Conservation (phyloP, 257 asterid species). For the Nicotiana sylvestris region DNA sequence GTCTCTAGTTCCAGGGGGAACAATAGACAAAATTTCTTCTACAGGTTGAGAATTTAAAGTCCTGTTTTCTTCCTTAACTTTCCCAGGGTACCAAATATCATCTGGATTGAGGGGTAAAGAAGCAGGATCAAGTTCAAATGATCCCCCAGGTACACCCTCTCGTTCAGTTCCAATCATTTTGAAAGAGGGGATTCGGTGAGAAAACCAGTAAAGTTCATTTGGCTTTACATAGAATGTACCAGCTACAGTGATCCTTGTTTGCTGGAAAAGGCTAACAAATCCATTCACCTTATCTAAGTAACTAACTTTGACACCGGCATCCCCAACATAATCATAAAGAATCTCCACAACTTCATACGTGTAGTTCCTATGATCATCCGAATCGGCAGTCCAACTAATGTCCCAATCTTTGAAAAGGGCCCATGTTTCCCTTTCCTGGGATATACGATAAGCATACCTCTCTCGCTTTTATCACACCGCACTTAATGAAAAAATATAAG, state of each 20-base stretch:
- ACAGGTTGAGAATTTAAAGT: constrained; percentile 14
- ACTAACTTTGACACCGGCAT: constrained; percentile 39
- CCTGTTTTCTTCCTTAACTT: background rate
- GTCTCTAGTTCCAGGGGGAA: background rate
- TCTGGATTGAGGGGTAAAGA: constrained; percentile 45
- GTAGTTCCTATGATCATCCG: constrained; percentile 26
- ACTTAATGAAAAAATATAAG: constrained; percentile 46
- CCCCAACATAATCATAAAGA: constrained; percentile 37
- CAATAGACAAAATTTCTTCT: constrained; percentile 4
- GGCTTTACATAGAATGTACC: constrained; percentile 29
- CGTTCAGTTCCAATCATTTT: constrained; percentile 53
- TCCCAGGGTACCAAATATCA: constrained; percentile 38
- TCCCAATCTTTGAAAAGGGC: constrained; percentile 69
- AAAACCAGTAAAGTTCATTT: constrained; percentile 43
- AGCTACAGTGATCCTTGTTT: constrained; percentile 16
- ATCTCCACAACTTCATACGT: constrained; percentile 67
- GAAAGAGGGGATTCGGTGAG: constrained; percentile 49
- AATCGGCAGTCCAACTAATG: constrained; percentile 40
- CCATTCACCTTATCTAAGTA: constrained; percentile 54
- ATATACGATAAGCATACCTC: constrained; percentile 35
- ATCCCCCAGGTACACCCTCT: constrained; percentile 62
- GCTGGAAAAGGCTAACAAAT: constrained; percentile 54
- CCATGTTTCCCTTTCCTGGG: constrained; percentile 69
- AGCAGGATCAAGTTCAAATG: constrained; percentile 82
- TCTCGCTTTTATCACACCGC: constrained; percentile 28